phyloP scores from a whole-genome alignment of 148 eudicot species.

The Limonium bicolor region DNA sequence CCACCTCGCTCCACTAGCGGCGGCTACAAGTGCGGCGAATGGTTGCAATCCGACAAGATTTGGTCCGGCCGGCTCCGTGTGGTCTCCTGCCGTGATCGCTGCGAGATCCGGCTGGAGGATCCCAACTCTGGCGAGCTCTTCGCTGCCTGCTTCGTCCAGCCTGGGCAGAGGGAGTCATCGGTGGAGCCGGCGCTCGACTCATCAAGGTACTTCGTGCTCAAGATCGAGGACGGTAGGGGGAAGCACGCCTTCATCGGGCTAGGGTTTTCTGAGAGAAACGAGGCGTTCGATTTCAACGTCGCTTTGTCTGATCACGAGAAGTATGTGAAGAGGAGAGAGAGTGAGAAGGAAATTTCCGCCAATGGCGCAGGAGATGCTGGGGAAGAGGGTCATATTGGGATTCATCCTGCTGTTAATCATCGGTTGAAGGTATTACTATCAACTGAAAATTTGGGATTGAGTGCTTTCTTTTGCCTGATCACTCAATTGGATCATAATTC shows the following conservation, averaged over 20 bases:
- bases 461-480: too few relatives aligned
- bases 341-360: conserved; percentile 47
- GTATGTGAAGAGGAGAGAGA: conserved; percentile 67
- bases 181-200: conserved; percentile 89
- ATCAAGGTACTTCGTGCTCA: conserved; percentile 72
- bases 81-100: conserved; percentile 57
- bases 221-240: conserved; percentile 90
- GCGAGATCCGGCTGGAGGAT: conserved; percentile 93
- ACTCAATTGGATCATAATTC: background rate
- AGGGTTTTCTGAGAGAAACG: conserved; percentile 84
- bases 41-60: conserved; percentile 96
- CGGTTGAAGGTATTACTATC: conserved; percentile 84
- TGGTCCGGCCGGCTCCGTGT: conserved; percentile 96
- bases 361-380: conserved; percentile 9
- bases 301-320: conserved; percentile 94
- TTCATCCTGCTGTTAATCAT: conserved; percentile 95
- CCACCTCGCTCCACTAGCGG: conserved; percentile 88
- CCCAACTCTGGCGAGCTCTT: conserved; percentile 82
- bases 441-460: background rate
- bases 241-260: conserved; percentile 85
- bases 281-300: conserved; percentile 97
- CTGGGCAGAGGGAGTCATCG: conserved; percentile 60
- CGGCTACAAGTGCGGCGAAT: conserved; percentile 97
- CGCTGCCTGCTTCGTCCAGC: conserved; percentile 69
- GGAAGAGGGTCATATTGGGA: conserved; percentile 48